Base-by-base conservation (phyloP, 106 monocot genomes). In the Cymbidium sinense region DNA sequence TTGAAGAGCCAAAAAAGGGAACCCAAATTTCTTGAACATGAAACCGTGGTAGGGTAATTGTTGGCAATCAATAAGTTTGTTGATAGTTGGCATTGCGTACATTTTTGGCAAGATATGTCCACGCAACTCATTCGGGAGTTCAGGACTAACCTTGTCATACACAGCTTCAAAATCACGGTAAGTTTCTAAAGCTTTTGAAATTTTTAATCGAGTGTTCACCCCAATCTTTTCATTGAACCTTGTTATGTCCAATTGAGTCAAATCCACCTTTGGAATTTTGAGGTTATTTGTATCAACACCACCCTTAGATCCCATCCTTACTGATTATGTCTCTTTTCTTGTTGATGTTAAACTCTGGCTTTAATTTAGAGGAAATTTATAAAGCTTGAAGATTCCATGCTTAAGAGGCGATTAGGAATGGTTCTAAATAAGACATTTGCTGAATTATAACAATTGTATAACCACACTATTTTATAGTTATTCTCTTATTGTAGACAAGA, bases 261-360 rank as follows among this genome's bases (percentile, higher is more conserved):
- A 82, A 34, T 79, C 77, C 31, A 85, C 67, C 74, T 64, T 79
- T 20, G 82, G 76, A 27, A 87, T 50, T 39, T 76, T 65, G 67
- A 54, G 62, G 27, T 75, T 73, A 4, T 70, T 50, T n/a, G n/a
- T n/a, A n/a, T n/a, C n/a, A n/a, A n/a, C n/a, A n/a, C n/a, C n/a
- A n/a, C n/a, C n/a, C n/a, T 11, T 8, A 7, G 34, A 64, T 50
- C 77, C 9, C 73, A 72, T 73, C 25, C 37, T 23, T 72, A 25
- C 5, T 5, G 41, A 1, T 7, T 28, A 6, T 28, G 4, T 10
- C 9, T 27, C 29, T 64, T 64, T 28, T 27, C 64, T 27, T 10
- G 27, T 64, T 41, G 5, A 9, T 41, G 41, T 9, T 41, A 41
- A 8, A 9, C 9, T 41, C 41, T 41, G 9, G 41, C 41, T 41